These are phyloP conservation scores for Phytophthora parvispora DNA, from an alignment of 352 stramenopile genomes.

Conservation along the genomic window DNA sequence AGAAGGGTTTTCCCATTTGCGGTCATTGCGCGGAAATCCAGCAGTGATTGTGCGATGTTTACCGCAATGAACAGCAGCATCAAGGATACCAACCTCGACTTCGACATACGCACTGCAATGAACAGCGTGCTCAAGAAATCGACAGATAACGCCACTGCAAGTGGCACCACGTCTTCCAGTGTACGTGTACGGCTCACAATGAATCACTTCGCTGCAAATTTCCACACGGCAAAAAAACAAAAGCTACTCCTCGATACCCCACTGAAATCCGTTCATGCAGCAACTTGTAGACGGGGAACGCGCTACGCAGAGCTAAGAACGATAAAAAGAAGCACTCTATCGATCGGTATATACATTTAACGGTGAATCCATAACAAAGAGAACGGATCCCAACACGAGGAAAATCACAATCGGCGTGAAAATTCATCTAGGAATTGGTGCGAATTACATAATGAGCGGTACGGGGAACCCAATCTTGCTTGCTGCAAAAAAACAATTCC, in stretches of 20 bases:
- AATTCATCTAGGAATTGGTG: background rate
- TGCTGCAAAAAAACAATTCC: background rate
- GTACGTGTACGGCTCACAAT: too few relatives aligned
- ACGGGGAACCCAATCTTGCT: background rate
- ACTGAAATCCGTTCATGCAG: conserved; percentile 10
- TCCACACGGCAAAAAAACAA: too few relatives aligned
- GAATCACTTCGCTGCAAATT: too few relatives aligned
- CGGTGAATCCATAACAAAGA: conserved; percentile 4
- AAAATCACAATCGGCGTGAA: background rate
- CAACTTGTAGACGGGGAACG: conserved; percentile 10
- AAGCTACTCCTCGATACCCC: conserved; percentile 1
- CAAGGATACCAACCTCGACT: too few relatives aligned
- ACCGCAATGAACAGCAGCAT: too few relatives aligned
- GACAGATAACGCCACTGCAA: too few relatives aligned
- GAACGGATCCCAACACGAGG: background rate
- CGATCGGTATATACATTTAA: conserved; percentile 1
- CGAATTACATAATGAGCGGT: background rate
- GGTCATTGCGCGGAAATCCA: background rate
- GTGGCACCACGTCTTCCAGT: too few relatives aligned
- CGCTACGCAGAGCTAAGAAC: background rate
- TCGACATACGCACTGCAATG: too few relatives aligned
- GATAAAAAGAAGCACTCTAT: conserved; percentile 8
- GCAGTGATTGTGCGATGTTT: background rate
- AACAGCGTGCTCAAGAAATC: too few relatives aligned
- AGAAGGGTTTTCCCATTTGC: background rate